Evolutionary conservation across 192 early-diverging fungal genomes (phyloP), one percentile per base, ranked within the genome.

Genomic region (Piromyces sp.): DNA sequence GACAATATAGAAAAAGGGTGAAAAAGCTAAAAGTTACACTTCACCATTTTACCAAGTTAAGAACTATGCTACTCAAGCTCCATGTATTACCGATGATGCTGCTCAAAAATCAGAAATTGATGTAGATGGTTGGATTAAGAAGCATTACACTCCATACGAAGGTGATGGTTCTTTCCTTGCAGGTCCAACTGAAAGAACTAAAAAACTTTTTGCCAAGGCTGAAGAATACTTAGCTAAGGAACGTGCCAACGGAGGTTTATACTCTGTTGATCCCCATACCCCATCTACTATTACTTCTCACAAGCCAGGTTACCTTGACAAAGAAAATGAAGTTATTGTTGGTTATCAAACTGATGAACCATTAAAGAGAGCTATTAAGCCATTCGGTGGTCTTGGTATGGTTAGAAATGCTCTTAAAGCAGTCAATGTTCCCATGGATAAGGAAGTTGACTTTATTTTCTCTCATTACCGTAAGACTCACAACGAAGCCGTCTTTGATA

Each of bases 331-430:
- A 31, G 83, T 83, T 36, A 82, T 83, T 81, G 80, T 83, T 12
- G 83, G 83, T 28, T 83, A 83, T 30, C 83, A 83, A 36, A 83
- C 83, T 29, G 83, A 83, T 36, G 83, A 82, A 30, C 83, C 83
- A 30, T 83, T 83, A 29, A 83, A 83, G 29, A 33, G 83, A 31
- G 83, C 83, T 11, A 83, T 83, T 79, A 83, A 83, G 29, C 83
- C 83, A 31, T 79, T 79, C 14, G 83, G 83, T 13, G 83, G 83
- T 30, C 28, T 83, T 19, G 79, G 79, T 33, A 83, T 83, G 83
- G 83, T 83, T 82, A 83, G 30, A 33, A 28, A 37, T 51, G 83
- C 83, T 19, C 82, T 83, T 15, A 33, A 84, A 19, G 83, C 83
- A n/a, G 30, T 83, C 29, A 37, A 37, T 29, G 36, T 79, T 29